Base-by-base conservation (phyloP, 805 yeast genomes). In the Kodamaea laetipori region DNA sequence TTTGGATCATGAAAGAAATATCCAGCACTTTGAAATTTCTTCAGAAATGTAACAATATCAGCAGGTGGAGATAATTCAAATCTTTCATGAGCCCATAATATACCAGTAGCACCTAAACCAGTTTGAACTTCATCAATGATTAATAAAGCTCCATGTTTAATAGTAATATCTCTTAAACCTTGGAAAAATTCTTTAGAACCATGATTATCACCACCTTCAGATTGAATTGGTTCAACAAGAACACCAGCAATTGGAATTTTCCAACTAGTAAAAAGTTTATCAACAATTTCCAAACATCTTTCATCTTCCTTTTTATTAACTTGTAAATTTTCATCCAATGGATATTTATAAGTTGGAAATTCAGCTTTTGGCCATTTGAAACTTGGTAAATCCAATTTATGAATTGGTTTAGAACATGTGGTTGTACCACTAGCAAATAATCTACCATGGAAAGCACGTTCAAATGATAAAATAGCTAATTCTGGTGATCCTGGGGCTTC, bases 331-430 rank as follows among this genome's bases (percentile, higher is more conserved):
- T 78, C 75, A 44, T 81, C 90, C 58, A 90, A 76, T 46, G 98
- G 98, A 66, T 89, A 90, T 66, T 82, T 72, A 67, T 88, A 82
- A 40, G 77, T 56, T 51, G 98, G 98, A 74, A 83, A 90, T 50
- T 88, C 89, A 44, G 97, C 97, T 65, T 86, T 90, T 61, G 98
- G 98, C 97, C 97, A 90, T 60, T 87, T 80, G 74, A 90, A 90
- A 5, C 96, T 82, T 48, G 98, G 98, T 69, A 92, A 74, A 66
- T 84, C 90, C 66, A 90, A 73, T 73, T 92, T 90, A 76, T 90
- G 98, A 56, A 92, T 79, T 53, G 97, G 96, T 74, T 89, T 92
- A 45, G 97, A 89, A 64, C 96, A 81, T 30, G 98, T 90, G 52
- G 88, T 81, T 5, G 96, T 86, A 34, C 87, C 90, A 43, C 95